phyloP scores from a whole-genome alignment of 306 rosid genomes.

The Cicer pinnatifidum region DNA sequence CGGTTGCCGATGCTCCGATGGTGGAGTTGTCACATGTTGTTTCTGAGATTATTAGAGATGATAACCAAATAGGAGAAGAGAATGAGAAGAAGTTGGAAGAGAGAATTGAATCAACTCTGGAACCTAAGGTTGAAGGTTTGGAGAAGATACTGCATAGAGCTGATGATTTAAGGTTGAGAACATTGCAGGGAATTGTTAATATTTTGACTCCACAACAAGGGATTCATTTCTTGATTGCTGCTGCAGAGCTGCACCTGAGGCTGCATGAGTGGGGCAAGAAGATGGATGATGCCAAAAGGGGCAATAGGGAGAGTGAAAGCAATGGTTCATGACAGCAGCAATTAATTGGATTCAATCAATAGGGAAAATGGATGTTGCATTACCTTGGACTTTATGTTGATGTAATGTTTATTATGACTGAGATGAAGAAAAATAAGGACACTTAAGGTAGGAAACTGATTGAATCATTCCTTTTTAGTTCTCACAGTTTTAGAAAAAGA shows the following conservation, averaged over 20 bases:
- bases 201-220: slow-evolving; percentile 54
- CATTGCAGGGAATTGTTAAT: slow-evolving; percentile 44
- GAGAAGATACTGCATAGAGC: slow-evolving; percentile 55
- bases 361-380: not conserved
- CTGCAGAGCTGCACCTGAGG: slow-evolving; percentile 66
- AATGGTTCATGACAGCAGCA: not conserved
- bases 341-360: not conserved
- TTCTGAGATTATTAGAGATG: slow-evolving; percentile 43
- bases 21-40: slow-evolving; percentile 53
- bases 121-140: slow-evolving; percentile 48
- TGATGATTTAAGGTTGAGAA: slow-evolving; percentile 56
- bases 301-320: not conserved
- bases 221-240: slow-evolving; percentile 64
- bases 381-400: slow-evolving; percentile 26
- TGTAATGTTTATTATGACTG: not conserved
- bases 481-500: not conserved
- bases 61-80: not conserved
- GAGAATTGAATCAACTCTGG: slow-evolving; percentile 46
- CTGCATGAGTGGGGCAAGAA: slow-evolving; percentile 69
- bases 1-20: slow-evolving; percentile 55
- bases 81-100: slow-evolving; percentile 37
- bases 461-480: not conserved
- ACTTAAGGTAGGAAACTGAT: not conserved
- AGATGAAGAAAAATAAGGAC: not conserved
- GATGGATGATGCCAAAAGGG: slow-evolving; percentile 51